phyloP scores from a whole-genome alignment of 495 filamentous ascomycete species.

The Xylaria nigripes region DNA sequence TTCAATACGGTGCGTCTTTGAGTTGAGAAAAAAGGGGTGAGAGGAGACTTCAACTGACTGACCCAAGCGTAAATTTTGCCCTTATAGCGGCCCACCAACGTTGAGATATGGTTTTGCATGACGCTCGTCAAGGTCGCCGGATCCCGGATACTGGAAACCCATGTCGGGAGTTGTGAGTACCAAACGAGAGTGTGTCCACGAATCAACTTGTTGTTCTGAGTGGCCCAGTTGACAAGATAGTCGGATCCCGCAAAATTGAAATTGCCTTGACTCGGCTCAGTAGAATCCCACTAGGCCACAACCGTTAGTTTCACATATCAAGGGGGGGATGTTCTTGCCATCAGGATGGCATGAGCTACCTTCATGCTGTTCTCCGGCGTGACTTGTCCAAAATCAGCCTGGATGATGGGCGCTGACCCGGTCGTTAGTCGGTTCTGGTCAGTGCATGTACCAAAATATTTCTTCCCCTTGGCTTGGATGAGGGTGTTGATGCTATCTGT shows the following conservation, averaged over 20 bases:
- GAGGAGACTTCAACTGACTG: slow-evolving; percentile 8
- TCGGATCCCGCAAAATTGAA: slow-evolving; percentile 48
- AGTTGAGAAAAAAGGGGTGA: neutral
- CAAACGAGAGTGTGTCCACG: slow-evolving; percentile 58
- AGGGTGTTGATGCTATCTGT: slow-evolving; percentile 43
- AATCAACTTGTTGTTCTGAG: slow-evolving; percentile 46
- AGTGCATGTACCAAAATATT: slow-evolving; percentile 50
- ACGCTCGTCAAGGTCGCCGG: slow-evolving; percentile 42
- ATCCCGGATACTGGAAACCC: slow-evolving; percentile 49
- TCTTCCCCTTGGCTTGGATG: slow-evolving; percentile 53
- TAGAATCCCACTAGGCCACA: slow-evolving; percentile 41
- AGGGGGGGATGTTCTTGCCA: neutral
- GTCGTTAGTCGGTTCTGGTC: slow-evolving; percentile 46
- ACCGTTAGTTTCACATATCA: neutral
- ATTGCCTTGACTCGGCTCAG: slow-evolving; percentile 36
- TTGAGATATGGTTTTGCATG: slow-evolving; percentile 53
- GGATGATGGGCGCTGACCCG: slow-evolving; percentile 48
- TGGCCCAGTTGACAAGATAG: slow-evolving; percentile 54
- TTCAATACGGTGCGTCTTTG: neutral
- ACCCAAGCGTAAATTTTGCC: slow-evolving; percentile 56
- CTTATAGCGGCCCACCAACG: slow-evolving; percentile 49
- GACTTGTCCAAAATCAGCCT: slow-evolving; percentile 53
- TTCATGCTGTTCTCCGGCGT: slow-evolving; percentile 63
- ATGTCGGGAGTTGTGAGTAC: slow-evolving; percentile 57
- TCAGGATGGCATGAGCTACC: neutral